Percentiles rank a stretch among this genome's conserved stretches.
Evolutionary conservation across 176 grass and related monocot genomes (phyloP).

Genomic region (Panicum miliaceum): DNA sequence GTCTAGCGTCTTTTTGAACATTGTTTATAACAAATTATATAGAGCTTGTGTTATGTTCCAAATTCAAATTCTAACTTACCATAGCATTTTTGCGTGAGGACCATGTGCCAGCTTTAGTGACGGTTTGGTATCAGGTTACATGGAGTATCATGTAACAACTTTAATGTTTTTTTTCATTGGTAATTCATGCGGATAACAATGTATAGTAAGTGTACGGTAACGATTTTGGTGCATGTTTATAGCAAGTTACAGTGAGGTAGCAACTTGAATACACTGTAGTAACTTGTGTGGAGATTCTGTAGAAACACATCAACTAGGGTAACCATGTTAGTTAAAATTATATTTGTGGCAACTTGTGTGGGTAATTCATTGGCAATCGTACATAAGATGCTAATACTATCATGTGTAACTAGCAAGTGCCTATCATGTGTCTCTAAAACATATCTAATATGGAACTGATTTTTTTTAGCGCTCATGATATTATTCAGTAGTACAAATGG

Average conservation of each 20-base stretch:
- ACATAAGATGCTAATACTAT: background rate
- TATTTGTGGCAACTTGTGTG: background rate
- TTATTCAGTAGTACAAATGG: no score
- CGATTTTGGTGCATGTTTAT: no score
- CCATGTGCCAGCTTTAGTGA: background rate
- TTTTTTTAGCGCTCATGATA: no score
- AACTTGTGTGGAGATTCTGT: background rate
- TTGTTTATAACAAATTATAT: no score
- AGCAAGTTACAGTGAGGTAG: no score
- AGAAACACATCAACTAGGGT: background rate
- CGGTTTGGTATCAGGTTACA: background rate
- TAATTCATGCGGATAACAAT: background rate
- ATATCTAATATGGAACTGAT: background rate
- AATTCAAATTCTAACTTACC: background rate
- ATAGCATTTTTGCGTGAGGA: background rate
- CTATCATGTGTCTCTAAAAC: background rate
- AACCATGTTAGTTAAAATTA: background rate
- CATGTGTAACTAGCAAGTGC: background rate
- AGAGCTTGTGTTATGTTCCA: background rate
- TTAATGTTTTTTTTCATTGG: background rate
- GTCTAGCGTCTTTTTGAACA: no score
- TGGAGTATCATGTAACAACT: background rate
- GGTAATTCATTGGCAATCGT: background rate
- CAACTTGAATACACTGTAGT: background rate
- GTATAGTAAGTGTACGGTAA: no score